These are phyloP conservation scores for Amylocystis lapponica DNA, from an alignment of 768 basidiomycete genomes.

Conservation along the genomic window DNA sequence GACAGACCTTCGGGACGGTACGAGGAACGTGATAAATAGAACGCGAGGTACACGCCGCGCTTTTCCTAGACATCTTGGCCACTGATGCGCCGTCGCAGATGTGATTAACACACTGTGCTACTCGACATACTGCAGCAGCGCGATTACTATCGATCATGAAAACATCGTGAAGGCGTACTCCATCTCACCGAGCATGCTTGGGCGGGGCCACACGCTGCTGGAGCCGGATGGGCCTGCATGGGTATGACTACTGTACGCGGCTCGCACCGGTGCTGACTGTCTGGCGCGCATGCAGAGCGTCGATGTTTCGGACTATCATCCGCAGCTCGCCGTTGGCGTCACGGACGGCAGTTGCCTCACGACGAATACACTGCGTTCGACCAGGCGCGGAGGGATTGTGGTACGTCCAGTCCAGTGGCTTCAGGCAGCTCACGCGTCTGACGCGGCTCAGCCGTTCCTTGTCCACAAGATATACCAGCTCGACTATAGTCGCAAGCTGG, in stretches of 20 bases:
- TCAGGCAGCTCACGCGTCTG: no score
- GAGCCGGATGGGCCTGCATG: conserved; percentile 79
- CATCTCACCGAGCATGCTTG: conserved; percentile 65
- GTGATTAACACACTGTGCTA: conserved; percentile 65
- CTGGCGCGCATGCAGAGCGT: conserved; percentile 45
- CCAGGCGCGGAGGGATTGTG: conserved; percentile 64
- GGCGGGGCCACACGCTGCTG: conserved; percentile 63
- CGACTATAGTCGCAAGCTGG: conserved; percentile 74
- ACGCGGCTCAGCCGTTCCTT: conserved; percentile 78
- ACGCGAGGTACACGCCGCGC: conserved; percentile 51
- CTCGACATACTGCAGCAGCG: conserved; percentile 62
- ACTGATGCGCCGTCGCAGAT: conserved; percentile 35
- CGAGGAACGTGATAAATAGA: conserved; percentile 64
- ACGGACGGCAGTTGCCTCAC: conserved; percentile 80
- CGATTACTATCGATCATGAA: conserved; percentile 78
- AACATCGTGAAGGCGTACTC: conserved; percentile 74
- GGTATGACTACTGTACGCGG: conserved; percentile 37
- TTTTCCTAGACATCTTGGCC: background rate
- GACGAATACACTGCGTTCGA: conserved; percentile 63
- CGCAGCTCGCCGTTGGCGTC: conserved; percentile 75
- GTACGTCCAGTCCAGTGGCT: conserved; percentile 52
- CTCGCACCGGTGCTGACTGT: background rate
- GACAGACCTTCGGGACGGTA: conserved; percentile 70
- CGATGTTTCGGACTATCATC: conserved; percentile 77
- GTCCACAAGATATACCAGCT: conserved; percentile 79